A percentile compares a stretch with the other conserved stretches of the same genome.
Conservation (phyloP, 805 yeast species). For the Saccharomycopsis fibuligera region DNA sequence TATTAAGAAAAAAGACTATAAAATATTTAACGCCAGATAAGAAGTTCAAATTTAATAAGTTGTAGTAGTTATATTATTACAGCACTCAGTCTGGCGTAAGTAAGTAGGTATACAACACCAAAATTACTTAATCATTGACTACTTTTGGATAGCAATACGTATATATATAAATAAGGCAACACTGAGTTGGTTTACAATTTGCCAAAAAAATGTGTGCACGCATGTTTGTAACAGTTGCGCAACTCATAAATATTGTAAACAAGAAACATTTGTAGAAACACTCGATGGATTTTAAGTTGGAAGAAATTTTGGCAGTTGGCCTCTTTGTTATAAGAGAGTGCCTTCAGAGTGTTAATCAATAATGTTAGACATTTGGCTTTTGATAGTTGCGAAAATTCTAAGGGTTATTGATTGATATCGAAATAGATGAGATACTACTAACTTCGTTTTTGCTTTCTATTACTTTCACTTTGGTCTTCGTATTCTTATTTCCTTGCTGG, state of each 20-base stretch:
- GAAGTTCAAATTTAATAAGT: constrained; percentile 43
- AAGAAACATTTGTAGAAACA: constrained; percentile 37
- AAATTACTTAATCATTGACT: constrained; percentile 37
- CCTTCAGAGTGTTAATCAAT: background rate
- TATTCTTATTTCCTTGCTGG: background rate
- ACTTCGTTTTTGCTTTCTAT: background rate
- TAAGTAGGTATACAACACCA: constrained; percentile 42
- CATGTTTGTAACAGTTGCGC: constrained; percentile 38
- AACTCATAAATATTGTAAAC: constrained; percentile 38
- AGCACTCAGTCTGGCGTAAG: constrained; percentile 39
- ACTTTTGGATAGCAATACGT: constrained; percentile 40
- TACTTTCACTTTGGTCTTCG: too few species aligned
- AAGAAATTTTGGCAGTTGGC: constrained; percentile 29
- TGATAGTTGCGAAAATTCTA: background rate
- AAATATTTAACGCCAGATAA: constrained; percentile 41
- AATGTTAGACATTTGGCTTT: constrained; percentile 5
- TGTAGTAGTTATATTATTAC: constrained; percentile 44
- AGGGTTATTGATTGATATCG: background rate
- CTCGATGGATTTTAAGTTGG: constrained; percentile 37
- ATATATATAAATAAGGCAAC: constrained; percentile 41
- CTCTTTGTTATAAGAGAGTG: too few species aligned
- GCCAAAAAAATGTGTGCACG: constrained; percentile 41
- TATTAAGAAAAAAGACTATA: constrained; percentile 44
- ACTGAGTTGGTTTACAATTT: constrained; percentile 35
- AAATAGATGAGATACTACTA: background rate